A percentile compares a stretch with the other conserved stretches of the same genome.
Conservation (phyloP, 345 rosid genomes). For the Corymbia maculata region DNA sequence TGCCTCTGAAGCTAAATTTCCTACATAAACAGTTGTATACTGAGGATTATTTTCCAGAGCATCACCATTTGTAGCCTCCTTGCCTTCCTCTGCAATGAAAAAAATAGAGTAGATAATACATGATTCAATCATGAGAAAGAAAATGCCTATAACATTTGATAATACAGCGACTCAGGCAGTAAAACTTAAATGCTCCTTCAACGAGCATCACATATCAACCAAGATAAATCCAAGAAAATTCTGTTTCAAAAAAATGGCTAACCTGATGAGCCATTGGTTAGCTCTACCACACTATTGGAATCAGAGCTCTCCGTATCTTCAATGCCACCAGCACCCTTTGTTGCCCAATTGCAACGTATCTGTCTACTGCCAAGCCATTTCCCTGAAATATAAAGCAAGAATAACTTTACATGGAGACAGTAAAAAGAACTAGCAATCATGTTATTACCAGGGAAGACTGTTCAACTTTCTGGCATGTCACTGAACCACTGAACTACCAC, state of each 20-base stretch:
- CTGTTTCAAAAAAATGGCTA: neutral
- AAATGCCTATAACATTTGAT: neutral
- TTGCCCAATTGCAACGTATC: conserved; percentile 96
- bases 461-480: neutral
- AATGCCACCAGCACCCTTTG: conserved; percentile 71
- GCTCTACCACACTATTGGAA: conserved; percentile 78
- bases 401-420: neutral
- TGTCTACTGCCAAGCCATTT: conserved; percentile 96
- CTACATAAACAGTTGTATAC: conserved; percentile 91
- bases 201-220: neutral
- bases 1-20: conserved; percentile 92
- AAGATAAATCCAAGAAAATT: neutral
- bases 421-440: neutral
- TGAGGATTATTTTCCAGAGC: conserved; percentile 89
- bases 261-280: conserved; percentile 87
- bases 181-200: neutral
- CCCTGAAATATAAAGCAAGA: conserved; percentile 21
- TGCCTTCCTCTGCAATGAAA: conserved; percentile 73
- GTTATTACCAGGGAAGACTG: neutral
- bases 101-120: neutral
- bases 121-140: neutral
- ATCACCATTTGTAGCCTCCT: conserved; percentile 58
- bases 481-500: neutral
- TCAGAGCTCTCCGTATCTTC: conserved; percentile 85
- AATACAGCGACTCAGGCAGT: neutral